Evolutionary conservation across 1,284 basidiomycete genomes (phyloP).

Genomic region (Boletus semigastroideus): DNA sequence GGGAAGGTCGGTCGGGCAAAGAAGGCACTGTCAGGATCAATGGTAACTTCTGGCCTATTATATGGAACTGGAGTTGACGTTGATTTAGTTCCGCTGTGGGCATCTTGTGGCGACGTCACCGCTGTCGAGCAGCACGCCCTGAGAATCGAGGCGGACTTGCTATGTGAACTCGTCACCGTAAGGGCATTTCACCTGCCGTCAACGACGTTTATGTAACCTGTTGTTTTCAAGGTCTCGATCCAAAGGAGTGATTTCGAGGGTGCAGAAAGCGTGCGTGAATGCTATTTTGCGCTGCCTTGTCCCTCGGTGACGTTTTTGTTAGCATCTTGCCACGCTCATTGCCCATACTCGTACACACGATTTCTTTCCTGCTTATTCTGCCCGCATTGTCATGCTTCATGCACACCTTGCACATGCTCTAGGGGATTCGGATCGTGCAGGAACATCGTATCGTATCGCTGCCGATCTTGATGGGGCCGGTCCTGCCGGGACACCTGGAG

Average conservation of each 20-base stretch:
- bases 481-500: slow-evolving; percentile 20
- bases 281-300: background rate
- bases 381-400: slow-evolving; percentile 64
- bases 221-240: slow-evolving; percentile 50
- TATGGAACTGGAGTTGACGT: background rate
- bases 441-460: slow-evolving; percentile 61
- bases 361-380: slow-evolving; percentile 56
- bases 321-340: slow-evolving; percentile 56
- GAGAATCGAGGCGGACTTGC: slow-evolving; percentile 66
- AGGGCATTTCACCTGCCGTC: slow-evolving; percentile 18
- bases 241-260: slow-evolving; percentile 64
- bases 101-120: slow-evolving; percentile 49
- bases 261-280: slow-evolving; percentile 46
- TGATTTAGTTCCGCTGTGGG: slow-evolving; percentile 41
- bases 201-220: background rate
- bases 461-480: slow-evolving; percentile 40
- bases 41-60: slow-evolving; percentile 19
- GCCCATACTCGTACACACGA: slow-evolving; percentile 58
- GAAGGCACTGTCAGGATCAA: slow-evolving; percentile 20
- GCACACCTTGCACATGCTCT: slow-evolving; percentile 70
- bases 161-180: slow-evolving; percentile 66
- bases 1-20: slow-evolving; percentile 16
- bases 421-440: slow-evolving; percentile 47
- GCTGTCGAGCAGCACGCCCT: slow-evolving; percentile 50
- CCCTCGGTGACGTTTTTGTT: background rate